These are phyloP conservation scores for Candida maesae DNA, from an alignment of 805 yeast genomes.

Conservation along the genomic window DNA sequence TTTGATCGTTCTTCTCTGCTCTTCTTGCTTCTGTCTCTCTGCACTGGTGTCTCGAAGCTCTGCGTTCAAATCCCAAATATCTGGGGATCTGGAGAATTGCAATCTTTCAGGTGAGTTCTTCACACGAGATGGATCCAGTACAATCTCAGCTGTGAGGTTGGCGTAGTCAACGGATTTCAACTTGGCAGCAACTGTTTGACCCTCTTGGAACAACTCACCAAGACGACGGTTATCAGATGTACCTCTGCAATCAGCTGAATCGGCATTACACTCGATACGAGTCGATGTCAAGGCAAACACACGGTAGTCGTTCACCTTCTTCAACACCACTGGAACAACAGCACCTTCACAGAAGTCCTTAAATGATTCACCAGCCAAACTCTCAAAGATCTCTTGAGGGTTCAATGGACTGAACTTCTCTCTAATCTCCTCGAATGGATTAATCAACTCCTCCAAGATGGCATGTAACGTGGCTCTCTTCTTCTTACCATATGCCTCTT, in stretches of 20 bases:
- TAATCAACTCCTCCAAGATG: slow-evolving; percentile 82
- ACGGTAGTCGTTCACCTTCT: slow-evolving; percentile 51
- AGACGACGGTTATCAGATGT: slow-evolving; percentile 33
- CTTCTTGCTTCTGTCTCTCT: slow-evolving; percentile 59
- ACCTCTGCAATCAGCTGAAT: slow-evolving; percentile 42
- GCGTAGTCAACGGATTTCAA: slow-evolving; percentile 67
- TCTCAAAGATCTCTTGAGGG: slow-evolving; percentile 73
- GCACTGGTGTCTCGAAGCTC: slow-evolving; percentile 61
- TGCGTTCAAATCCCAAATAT: slow-evolving; percentile 76
- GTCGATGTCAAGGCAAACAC: slow-evolving; percentile 48
- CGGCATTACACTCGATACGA: slow-evolving; percentile 54
- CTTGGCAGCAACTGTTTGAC: slow-evolving; percentile 86
- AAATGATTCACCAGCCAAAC: slow-evolving; percentile 83
- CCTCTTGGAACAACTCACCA: slow-evolving; percentile 45
- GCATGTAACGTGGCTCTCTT: slow-evolving; percentile 77
- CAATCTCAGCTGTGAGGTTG: slow-evolving; percentile 69
- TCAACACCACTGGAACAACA: slow-evolving; percentile 71
- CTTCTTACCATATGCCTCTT: slow-evolving; percentile 62
- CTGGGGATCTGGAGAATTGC: slow-evolving; percentile 45
- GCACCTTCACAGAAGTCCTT: slow-evolving; percentile 64
- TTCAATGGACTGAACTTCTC: slow-evolving; percentile 61
- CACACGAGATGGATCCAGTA: slow-evolving; percentile 65
- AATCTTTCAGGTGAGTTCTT: slow-evolving; percentile 39
- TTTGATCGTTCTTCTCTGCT: slow-evolving; percentile 65
- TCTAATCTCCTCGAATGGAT: slow-evolving; percentile 85